Evolutionary conservation across 257 asterid genomes (phyloP).

Genomic region (Rauvolfia tetraphylla): DNA sequence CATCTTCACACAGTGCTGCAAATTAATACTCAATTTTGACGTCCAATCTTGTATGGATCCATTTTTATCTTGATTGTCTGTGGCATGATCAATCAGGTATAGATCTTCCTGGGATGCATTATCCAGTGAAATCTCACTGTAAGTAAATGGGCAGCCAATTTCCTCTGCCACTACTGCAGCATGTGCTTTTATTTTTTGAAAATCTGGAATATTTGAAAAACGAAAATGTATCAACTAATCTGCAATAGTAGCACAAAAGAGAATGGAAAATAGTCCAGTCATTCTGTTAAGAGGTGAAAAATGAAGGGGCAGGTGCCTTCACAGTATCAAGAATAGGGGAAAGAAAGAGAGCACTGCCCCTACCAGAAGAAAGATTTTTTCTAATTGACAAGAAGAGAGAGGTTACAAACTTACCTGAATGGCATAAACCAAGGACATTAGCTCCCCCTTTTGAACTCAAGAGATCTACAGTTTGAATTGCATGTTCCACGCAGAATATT

Average conservation of each 20-base stretch:
- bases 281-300: neutral
- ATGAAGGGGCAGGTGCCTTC: neutral
- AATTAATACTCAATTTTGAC: conserved; percentile 53
- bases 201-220: conserved; percentile 41
- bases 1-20: conserved; percentile 63
- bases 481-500: conserved; percentile 90
- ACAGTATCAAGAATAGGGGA: neutral
- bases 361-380: neutral
- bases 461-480: conserved; percentile 71
- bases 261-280: neutral
- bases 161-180: conserved; percentile 76
- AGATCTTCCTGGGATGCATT: conserved; percentile 67
- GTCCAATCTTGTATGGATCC: conserved; percentile 72
- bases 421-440: conserved; percentile 84
- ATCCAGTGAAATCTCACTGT: conserved; percentile 49
- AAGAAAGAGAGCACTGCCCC: neutral
- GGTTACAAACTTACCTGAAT: conserved; percentile 62
- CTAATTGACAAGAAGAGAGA: conserved; percentile 12
- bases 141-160: conserved; percentile 47
- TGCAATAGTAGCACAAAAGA: conserved; percentile 1
- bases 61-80: conserved; percentile 52
- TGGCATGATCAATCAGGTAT: conserved; percentile 64
- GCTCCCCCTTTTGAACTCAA: conserved; percentile 79
- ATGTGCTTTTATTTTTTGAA: conserved; percentile 77
- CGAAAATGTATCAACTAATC: neutral